These are phyloP conservation scores for Verticillium tricorpus DNA, from an alignment of 2,329 filamentous ascomycete species.

Conservation along the genomic window DNA sequence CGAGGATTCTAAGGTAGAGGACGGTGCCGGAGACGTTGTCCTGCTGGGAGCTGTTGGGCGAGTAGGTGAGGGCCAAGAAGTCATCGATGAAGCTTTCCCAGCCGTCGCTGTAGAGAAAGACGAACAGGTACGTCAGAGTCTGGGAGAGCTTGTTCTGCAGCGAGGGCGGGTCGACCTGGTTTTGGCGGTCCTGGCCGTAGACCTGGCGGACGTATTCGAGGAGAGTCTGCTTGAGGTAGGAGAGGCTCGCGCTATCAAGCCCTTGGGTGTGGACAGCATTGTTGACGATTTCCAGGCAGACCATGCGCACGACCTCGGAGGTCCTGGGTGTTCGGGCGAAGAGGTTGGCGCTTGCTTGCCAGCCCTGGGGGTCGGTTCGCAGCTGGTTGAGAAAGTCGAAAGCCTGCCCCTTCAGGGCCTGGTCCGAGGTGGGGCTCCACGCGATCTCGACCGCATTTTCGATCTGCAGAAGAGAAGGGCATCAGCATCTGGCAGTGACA, in stretches of 20 bases:
- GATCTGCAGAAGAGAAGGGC: constrained; percentile 50
- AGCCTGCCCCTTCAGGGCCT: constrained; percentile 72
- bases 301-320: constrained; percentile 81
- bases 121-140: constrained; percentile 90
- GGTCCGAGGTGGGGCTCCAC: constrained; percentile 75
- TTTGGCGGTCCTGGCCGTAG: constrained; percentile 59
- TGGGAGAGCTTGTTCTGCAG: constrained; percentile 98
- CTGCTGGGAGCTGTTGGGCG: constrained; percentile 51
- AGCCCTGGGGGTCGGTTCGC: constrained; percentile 75
- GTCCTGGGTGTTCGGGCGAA: constrained; percentile 75
- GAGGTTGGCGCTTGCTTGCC: constrained; percentile 83
- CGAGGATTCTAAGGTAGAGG: constrained; percentile 83
- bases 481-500: constrained; percentile 9
- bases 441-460: constrained; percentile 95
- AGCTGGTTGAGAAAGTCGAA: constrained; percentile 77
- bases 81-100: constrained; percentile 94
- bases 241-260: constrained; percentile 67
- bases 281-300: constrained; percentile 89
- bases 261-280: constrained; percentile 78
- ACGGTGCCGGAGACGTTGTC: constrained; percentile 74
- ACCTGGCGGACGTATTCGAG: constrained; percentile 74
- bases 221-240: constrained; percentile 74
- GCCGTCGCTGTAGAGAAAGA: constrained; percentile 75
- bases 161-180: constrained; percentile 62
- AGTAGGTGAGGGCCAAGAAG: constrained; percentile 70